Base-by-base conservation (phyloP, 2,329 filamentous ascomycete genomes). In the Paracoccidioides lutzii region DNA sequence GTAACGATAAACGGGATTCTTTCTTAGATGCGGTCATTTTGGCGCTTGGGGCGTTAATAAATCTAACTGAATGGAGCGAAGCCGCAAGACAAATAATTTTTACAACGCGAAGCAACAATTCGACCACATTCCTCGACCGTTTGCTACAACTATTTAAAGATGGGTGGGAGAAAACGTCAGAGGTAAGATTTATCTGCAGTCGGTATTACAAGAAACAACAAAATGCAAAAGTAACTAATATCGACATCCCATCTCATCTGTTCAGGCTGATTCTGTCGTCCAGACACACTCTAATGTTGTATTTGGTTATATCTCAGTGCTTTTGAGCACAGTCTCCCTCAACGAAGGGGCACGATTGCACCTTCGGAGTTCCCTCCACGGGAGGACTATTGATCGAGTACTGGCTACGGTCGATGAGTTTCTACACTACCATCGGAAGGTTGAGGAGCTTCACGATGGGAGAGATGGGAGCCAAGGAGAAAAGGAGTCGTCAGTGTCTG, bases 251-350 rank as follows among this genome's bases (percentile, higher is more conserved):
- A 22, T 54, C 12, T 37, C 51, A 52, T 53, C 10, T 37, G 12
- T 51, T 5, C 55, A 80, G 76, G 78, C 77, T 55, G 69, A 76
- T 59, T 79, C 77, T 5, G 71, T 80, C 57, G 71, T 88, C 64
- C 88, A 90, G 66, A 84, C 84, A 32, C 83, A 87, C 58, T 78
- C 86, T 52, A 89, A 90, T 62, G 89, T 97, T 33, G 84, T 87
- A 1, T 83, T 91, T 67, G 90, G 89, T 14, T 96, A 95, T 67
- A 76, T 96, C 30, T 84, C 89, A 0, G 84, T 96, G 12, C 76
- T 95, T 5, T 77, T 97, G 2, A 88, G 89, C 15, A 93, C 90
- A 61, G 73, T 96, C 30, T 90, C 83, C 62, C 75, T 93, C 33
- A 75, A 80, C 54, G 58, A 66, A 7, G 65, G 66, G 2, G 73